These are phyloP conservation scores for Sarocladiaceae sp. DNA, from an alignment of 2,329 filamentous ascomycete species.

Conservation along the genomic window DNA sequence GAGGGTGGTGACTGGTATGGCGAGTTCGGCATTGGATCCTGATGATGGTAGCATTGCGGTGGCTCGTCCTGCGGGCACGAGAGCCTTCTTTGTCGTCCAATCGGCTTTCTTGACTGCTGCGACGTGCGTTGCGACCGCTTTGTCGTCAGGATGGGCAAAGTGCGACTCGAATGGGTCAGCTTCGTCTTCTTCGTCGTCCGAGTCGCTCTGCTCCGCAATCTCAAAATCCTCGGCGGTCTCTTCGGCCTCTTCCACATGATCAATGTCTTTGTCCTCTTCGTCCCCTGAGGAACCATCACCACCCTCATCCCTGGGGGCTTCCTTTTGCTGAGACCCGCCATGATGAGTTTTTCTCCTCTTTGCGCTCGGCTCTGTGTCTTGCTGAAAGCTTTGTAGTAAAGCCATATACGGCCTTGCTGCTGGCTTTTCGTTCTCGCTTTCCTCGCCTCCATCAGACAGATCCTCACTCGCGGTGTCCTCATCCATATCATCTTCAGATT, in stretches of 20 bases:
- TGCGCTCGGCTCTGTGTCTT: slow-evolving; percentile 39
- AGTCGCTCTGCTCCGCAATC: slow-evolving; percentile 32
- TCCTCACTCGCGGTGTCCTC: slow-evolving; percentile 23
- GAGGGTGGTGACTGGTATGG: slow-evolving; percentile 33
- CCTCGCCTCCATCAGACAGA: slow-evolving; percentile 32
- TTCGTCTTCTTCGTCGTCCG: slow-evolving; percentile 48
- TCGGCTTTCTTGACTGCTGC: slow-evolving; percentile 43
- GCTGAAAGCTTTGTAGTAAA: slow-evolving; percentile 51
- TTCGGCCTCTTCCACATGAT: slow-evolving; percentile 20
- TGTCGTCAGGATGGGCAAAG: slow-evolving; percentile 66
- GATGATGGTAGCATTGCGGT: slow-evolving; percentile 42
- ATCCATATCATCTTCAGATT: slow-evolving; percentile 15
- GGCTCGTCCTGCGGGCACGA: slow-evolving; percentile 43
- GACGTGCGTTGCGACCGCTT: slow-evolving; percentile 50
- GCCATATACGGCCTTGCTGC: slow-evolving; percentile 49
- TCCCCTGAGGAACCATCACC: slow-evolving; percentile 27
- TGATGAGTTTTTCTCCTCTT: slow-evolving; percentile 55
- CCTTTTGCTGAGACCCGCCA: slow-evolving; percentile 14
- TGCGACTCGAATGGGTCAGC: slow-evolving; percentile 77
- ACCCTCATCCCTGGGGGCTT: slow-evolving; percentile 16
- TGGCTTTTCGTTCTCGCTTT: slow-evolving; percentile 27
- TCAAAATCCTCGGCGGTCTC: slow-evolving; percentile 20
- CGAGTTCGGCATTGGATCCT: slow-evolving; percentile 26
- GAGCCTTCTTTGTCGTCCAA: slow-evolving; percentile 46
- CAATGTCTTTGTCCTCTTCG: slow-evolving; percentile 40